A percentile compares a stretch with the other conserved stretches of the same genome.
These are phyloP conservation scores for Lactarius hengduanensis DNA, from an alignment of 768 basidiomycete genomes.

Conservation along the genomic window DNA sequence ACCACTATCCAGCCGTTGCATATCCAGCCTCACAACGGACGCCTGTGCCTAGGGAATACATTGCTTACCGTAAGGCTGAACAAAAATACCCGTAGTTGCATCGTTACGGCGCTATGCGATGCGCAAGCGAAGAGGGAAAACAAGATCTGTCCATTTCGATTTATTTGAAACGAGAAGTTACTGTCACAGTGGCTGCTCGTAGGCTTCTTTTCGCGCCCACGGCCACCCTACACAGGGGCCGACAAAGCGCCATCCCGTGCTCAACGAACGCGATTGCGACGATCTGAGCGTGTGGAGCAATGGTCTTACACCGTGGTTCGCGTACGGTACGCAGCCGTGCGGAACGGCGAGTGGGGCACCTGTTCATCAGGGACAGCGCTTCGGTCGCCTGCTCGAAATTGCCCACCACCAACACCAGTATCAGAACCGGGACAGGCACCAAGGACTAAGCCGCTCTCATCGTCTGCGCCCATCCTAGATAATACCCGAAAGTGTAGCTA, in stretches of 20 bases:
- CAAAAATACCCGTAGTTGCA: neutral
- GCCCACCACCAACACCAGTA: neutral
- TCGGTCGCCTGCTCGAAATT: constrained; percentile 25
- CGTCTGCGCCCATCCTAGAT: constrained; percentile 37
- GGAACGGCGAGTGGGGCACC: constrained; percentile 31
- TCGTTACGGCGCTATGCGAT: neutral
- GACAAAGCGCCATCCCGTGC: constrained; percentile 35
- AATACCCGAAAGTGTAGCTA: constrained; percentile 30
- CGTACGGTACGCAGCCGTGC: constrained; percentile 34
- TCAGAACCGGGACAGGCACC: neutral
- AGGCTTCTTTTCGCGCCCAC: neutral
- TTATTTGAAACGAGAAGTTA: constrained; percentile 25
- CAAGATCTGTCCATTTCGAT: neutral
- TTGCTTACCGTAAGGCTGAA: neutral
- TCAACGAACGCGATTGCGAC: constrained; percentile 54
- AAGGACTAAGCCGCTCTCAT: constrained; percentile 24
- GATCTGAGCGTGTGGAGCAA: constrained; percentile 42
- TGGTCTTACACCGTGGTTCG: constrained; percentile 9
- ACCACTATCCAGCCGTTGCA: neutral
- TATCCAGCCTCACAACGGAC: neutral
- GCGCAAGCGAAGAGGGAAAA: neutral
- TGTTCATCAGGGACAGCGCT: constrained; percentile 38
- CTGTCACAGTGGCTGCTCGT: neutral
- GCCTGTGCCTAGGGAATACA: neutral
- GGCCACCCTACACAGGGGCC: constrained; percentile 26